phyloP scores from a whole-genome alignment of 139 green algal species.

The Chlamydomonas incerta region DNA sequence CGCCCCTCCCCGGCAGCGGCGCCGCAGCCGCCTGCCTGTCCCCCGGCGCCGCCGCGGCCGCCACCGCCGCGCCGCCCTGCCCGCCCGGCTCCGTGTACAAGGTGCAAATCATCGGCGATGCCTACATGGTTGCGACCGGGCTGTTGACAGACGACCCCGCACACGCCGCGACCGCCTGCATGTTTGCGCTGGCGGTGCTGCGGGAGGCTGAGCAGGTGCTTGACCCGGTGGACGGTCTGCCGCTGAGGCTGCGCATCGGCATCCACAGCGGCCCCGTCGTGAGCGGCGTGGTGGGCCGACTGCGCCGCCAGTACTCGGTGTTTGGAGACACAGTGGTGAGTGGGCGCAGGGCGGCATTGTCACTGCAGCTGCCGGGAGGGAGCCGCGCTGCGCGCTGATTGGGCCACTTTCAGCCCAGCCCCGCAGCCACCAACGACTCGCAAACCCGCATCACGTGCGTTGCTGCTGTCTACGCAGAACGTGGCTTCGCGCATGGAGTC shows the following conservation, averaged over 20 bases:
- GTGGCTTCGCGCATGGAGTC: slow-evolving; percentile 30
- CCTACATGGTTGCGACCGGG: slow-evolving; percentile 37
- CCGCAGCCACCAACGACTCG: no score
- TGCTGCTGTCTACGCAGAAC: no score
- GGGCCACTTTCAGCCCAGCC: no score
- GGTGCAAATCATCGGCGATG: slow-evolving; percentile 37
- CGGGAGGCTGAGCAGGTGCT: slow-evolving; percentile 21
- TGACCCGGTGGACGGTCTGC: background rate
- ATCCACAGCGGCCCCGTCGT: slow-evolving; percentile 39
- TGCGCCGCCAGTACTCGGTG: slow-evolving; percentile 49
- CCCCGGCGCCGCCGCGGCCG: background rate
- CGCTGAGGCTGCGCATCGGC: slow-evolving; percentile 24
- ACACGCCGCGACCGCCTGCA: slow-evolving; percentile 10
- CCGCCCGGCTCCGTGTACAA: slow-evolving; percentile 18
- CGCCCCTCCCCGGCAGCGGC: background rate
- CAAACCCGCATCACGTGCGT: no score
- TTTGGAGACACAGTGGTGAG: slow-evolving; percentile 60
- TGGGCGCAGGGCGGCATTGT: background rate
- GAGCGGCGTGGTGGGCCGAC: slow-evolving; percentile 50
- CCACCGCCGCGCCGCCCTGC: background rate
- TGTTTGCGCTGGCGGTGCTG: slow-evolving; percentile 4
- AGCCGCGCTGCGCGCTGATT: no score
- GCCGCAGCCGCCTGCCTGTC: background rate
- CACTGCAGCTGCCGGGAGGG: no score
- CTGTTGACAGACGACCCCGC: slow-evolving; percentile 18